Conservation (phyloP, 345 rosid genomes). For the Balakata baccata region DNA sequence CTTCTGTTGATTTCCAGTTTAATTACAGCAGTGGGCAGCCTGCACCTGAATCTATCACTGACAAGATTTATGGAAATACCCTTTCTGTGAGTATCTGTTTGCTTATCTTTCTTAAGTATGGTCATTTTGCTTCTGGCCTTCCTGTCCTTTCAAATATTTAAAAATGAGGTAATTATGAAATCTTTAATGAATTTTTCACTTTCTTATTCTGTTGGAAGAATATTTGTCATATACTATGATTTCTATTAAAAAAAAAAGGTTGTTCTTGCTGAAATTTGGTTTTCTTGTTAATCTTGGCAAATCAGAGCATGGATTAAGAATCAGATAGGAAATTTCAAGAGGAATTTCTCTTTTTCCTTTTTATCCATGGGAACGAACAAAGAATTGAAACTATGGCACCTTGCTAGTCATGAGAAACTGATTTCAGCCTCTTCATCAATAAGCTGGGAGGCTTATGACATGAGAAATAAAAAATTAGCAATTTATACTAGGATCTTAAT, state of each 20-base stretch:
- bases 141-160: neutral
- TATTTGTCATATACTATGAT: neutral
- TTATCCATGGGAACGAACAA: neutral
- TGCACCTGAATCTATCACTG: constrained; percentile 88
- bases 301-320: neutral
- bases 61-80: constrained; percentile 92
- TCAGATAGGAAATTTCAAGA: neutral
- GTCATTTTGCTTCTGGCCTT: neutral
- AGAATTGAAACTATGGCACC: neutral
- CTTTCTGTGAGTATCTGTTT: constrained; percentile 69
- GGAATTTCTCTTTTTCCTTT: neutral
- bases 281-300: neutral
- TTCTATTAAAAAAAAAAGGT: too few species aligned
- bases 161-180: neutral
- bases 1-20: constrained; percentile 46
- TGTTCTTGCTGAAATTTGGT: neutral
- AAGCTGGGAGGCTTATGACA: neutral
- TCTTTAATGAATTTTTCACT: neutral
- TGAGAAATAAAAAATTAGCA: neutral
- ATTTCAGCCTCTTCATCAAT: neutral
- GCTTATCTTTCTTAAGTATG: neutral
- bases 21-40: constrained; percentile 94
- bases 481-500: neutral
- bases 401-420: neutral
- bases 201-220: neutral